phyloP scores from a whole-genome alignment of 2,329 filamentous ascomycete species.

The Aspergillus sp. region DNA sequence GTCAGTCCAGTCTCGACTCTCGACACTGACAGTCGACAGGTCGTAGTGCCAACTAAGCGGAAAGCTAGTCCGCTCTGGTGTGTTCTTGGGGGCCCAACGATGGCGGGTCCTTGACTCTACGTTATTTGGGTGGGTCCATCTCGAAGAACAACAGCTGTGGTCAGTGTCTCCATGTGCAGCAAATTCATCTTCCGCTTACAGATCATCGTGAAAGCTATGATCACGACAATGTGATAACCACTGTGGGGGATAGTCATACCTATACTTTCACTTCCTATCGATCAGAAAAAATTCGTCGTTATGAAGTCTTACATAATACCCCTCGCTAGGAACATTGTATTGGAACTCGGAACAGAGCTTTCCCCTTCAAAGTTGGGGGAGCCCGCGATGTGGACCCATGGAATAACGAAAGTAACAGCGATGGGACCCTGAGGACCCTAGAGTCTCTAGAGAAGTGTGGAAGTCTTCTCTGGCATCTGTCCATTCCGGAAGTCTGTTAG shows the following conservation, averaged over 20 bases:
- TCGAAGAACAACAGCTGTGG: not conserved
- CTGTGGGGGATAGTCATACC: not conserved
- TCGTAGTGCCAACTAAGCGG: not conserved
- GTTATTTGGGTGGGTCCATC: not conserved
- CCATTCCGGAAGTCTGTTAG: not conserved
- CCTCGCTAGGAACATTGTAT: too few relatives aligned
- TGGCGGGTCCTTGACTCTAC: not conserved
- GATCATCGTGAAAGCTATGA: not conserved
- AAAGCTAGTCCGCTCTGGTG: not conserved
- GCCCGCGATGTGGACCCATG: not conserved
- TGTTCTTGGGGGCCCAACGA: not conserved
- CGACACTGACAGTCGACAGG: not conserved
- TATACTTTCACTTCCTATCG: not conserved
- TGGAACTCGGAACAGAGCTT: not conserved
- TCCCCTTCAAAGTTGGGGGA: not conserved
- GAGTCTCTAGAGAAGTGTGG: not conserved
- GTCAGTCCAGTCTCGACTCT: not conserved
- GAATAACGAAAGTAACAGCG: not conserved
- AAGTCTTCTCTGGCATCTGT: not conserved
- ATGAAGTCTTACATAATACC: not conserved
- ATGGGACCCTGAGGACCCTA: constrained; percentile 1
- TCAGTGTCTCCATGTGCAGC: not conserved
- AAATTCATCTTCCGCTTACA: not conserved
- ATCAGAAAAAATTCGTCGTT: not conserved
- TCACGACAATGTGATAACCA: not conserved